Conservation (phyloP, 2,329 filamentous ascomycete genomes). For the Penicillium sp. region DNA sequence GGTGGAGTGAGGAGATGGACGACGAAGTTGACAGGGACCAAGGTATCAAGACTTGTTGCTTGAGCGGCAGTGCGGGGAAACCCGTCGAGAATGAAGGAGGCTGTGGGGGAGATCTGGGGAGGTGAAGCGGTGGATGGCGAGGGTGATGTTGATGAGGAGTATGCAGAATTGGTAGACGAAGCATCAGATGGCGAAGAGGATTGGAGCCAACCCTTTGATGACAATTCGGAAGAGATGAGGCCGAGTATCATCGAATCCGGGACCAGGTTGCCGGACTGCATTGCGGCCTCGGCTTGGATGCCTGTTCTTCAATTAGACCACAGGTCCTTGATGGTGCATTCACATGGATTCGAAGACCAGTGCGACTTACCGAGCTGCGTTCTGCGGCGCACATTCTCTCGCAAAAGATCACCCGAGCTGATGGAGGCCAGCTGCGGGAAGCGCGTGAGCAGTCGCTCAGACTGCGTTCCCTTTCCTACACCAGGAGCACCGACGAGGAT, state of each 20-base stretch:
- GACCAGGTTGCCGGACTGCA: slow-evolving; percentile 86
- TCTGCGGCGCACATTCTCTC: slow-evolving; percentile 85
- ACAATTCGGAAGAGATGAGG: slow-evolving; percentile 86
- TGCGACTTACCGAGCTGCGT: slow-evolving; percentile 71
- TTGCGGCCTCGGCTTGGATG: slow-evolving; percentile 83
- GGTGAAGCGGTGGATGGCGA: slow-evolving; percentile 14
- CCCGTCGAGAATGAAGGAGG: slow-evolving; percentile 93
- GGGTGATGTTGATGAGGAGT: neutral
- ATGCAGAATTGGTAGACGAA: slow-evolving; percentile 8
- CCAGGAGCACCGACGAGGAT: slow-evolving; percentile 96
- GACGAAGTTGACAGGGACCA: slow-evolving; percentile 93
- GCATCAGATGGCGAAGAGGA: slow-evolving; percentile 40
- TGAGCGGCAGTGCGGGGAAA: slow-evolving; percentile 87
- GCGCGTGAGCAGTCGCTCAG: slow-evolving; percentile 77
- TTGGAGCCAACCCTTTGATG: slow-evolving; percentile 77
- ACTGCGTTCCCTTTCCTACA: slow-evolving; percentile 95
- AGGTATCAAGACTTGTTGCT: slow-evolving; percentile 70
- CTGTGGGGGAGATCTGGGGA: slow-evolving; percentile 64
- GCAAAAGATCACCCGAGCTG: slow-evolving; percentile 87
- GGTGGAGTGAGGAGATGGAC: slow-evolving; percentile 83
- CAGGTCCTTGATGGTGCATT: neutral
- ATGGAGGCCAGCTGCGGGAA: slow-evolving; percentile 89
- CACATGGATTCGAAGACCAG: neutral
- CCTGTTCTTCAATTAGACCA: slow-evolving; percentile 52
- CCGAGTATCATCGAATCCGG: slow-evolving; percentile 88